These are phyloP conservation scores for Meyerozyma sp. DNA, from an alignment of 1,139 yeast species.

Conservation along the genomic window DNA sequence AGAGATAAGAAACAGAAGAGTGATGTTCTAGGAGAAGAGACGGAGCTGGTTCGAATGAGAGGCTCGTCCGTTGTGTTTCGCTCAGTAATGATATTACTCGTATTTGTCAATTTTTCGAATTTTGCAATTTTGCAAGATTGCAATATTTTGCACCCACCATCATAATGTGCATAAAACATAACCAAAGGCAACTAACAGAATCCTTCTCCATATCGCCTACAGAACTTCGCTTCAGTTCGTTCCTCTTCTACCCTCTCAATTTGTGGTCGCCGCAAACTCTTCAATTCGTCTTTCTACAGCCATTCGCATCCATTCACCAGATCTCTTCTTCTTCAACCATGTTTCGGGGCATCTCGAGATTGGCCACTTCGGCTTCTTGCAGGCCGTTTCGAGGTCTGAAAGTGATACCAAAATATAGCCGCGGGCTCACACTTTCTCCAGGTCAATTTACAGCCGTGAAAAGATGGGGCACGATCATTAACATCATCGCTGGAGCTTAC, in stretches of 20 bases:
- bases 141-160: background rate
- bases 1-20: background rate
- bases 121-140: background rate
- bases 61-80: too few relatives aligned
- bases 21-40: background rate
- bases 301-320: background rate
- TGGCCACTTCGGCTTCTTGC: background rate
- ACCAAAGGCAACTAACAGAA: background rate
- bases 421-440: constrained; percentile 8
- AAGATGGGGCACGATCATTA: constrained; percentile 30
- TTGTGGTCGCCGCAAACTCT: too few relatives aligned
- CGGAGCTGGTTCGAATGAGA: background rate
- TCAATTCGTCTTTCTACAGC: background rate
- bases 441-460: constrained; percentile 18
- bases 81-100: background rate
- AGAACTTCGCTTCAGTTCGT: background rate
- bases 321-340: background rate
- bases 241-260: background rate
- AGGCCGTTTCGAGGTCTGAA: background rate
- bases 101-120: background rate
- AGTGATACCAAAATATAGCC: constrained; percentile 1
- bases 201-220: background rate
- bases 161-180: background rate
- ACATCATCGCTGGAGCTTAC: constrained; percentile 40
- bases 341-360: constrained; percentile 1